phyloP scores from a whole-genome alignment of 495 filamentous ascomycete species.

The Cairneyella variabilis region DNA sequence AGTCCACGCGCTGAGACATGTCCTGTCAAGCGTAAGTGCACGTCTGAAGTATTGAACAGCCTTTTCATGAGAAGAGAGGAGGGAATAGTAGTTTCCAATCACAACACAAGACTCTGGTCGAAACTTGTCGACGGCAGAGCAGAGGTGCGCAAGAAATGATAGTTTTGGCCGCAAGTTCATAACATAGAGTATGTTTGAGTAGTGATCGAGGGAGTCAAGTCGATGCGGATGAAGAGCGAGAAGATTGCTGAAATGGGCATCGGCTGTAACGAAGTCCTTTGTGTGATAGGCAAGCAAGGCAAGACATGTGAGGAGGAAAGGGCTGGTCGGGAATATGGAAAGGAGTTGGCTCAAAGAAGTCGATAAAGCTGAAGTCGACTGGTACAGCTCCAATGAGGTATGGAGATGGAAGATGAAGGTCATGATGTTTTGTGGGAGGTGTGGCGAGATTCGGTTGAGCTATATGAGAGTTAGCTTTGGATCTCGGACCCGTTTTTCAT shows the following conservation, averaged over 20 bases:
- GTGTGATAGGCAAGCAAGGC: slow-evolving; percentile 88
- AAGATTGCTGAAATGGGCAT: slow-evolving; percentile 78
- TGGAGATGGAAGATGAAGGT: slow-evolving; percentile 90
- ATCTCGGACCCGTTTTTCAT: not conserved
- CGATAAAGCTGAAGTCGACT: slow-evolving; percentile 70
- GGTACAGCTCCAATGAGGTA: slow-evolving; percentile 85
- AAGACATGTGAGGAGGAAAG: slow-evolving; percentile 85
- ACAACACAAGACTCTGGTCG: slow-evolving; percentile 96
- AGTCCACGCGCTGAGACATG: slow-evolving; percentile 93
- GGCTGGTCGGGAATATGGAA: slow-evolving; percentile 75
- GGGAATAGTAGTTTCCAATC: slow-evolving; percentile 93
- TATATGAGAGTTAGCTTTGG: slow-evolving; percentile 25
- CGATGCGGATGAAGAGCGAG: slow-evolving; percentile 78
- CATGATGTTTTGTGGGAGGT: slow-evolving; percentile 86
- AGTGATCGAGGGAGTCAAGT: slow-evolving; percentile 87
- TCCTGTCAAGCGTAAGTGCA: slow-evolving; percentile 89
- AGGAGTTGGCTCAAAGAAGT: slow-evolving; percentile 71
- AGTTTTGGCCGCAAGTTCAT: slow-evolving; percentile 82
- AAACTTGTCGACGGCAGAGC: slow-evolving; percentile 88
- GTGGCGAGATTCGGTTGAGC: slow-evolving; percentile 46
- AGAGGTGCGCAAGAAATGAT: slow-evolving; percentile 86
- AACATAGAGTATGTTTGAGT: slow-evolving; percentile 95
- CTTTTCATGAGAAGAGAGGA: slow-evolving; percentile 94
- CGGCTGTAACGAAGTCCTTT: slow-evolving; percentile 87
- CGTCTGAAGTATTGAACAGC: slow-evolving; percentile 97